These are phyloP conservation scores for Rickenella mellea DNA, from an alignment of 768 basidiomycete genomes.

Conservation along the genomic window DNA sequence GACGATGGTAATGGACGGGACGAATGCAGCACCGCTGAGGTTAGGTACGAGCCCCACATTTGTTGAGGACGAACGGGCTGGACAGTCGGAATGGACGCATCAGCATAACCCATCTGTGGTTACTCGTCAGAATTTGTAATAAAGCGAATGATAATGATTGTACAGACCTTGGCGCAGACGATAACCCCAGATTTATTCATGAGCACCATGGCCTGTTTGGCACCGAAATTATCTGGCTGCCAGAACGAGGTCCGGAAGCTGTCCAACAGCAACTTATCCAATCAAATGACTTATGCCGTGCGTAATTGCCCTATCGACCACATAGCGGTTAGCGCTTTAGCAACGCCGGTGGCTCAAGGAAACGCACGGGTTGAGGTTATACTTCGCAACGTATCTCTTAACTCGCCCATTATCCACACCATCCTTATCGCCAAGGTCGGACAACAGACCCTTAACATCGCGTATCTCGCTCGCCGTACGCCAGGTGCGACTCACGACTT, in stretches of 20 bases:
- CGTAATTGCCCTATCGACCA: constrained; percentile 63
- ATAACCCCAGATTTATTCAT: constrained; percentile 97
- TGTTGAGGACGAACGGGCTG: constrained; percentile 80
- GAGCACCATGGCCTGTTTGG: constrained; percentile 87
- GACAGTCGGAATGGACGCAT: constrained; percentile 92
- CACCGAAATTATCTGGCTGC: constrained; percentile 90
- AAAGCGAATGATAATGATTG: not conserved
- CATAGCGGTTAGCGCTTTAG: not conserved
- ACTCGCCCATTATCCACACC: constrained; percentile 81
- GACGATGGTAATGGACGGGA: constrained; percentile 62
- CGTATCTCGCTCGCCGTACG: constrained; percentile 94
- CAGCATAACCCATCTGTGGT: constrained; percentile 87
- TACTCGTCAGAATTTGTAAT: constrained; percentile 1
- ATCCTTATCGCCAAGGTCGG: constrained; percentile 55
- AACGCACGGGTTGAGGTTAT: constrained; percentile 92
- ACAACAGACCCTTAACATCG: constrained; percentile 65
- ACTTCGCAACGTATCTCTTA: constrained; percentile 92
- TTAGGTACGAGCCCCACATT: constrained; percentile 86
- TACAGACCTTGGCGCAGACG: constrained; percentile 72
- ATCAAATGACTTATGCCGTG: constrained; percentile 87
- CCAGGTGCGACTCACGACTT: constrained; percentile 91
- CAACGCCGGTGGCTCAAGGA: not conserved
- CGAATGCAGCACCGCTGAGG: constrained; percentile 83
- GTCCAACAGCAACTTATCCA: constrained; percentile 74
- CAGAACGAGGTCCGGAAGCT: constrained; percentile 92